phyloP scores from a whole-genome alignment of 2,329 filamentous ascomycete species.

The Botryotinia convoluta region DNA sequence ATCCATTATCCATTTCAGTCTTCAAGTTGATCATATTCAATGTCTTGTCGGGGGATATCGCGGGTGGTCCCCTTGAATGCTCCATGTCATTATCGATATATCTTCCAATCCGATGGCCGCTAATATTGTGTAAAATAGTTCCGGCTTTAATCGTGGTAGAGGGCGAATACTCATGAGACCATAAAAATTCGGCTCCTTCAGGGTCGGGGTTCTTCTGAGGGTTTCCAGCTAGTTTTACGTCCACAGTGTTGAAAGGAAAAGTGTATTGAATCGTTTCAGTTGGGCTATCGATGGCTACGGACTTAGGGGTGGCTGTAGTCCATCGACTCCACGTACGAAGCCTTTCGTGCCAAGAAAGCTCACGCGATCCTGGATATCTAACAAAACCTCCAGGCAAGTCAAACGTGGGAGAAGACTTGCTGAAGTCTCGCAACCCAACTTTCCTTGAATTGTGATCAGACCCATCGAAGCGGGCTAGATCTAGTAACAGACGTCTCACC shows the following conservation, averaged over 20 bases:
- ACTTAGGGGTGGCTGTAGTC: constrained; percentile 29
- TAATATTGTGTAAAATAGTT: constrained; percentile 12
- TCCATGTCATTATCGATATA: background rate
- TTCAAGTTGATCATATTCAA: constrained; percentile 1
- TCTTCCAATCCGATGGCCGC: background rate
- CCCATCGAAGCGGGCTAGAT: constrained; percentile 23
- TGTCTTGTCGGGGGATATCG: background rate
- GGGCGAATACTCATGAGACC: background rate
- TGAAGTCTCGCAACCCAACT: constrained; percentile 24
- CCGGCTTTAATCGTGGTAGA: constrained; percentile 7
- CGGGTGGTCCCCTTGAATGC: background rate
- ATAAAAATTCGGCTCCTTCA: background rate
- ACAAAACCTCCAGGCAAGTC: constrained; percentile 26
- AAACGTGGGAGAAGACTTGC: background rate
- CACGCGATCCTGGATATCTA: constrained; percentile 23
- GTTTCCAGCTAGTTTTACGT: background rate
- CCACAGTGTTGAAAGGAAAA: constrained; percentile 2
- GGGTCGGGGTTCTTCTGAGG: background rate
- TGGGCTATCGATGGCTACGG: background rate
- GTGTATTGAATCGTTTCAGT: background rate
- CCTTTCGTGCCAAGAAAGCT: constrained; percentile 35
- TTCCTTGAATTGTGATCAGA: constrained; percentile 21
- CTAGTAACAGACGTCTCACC: constrained; percentile 32
- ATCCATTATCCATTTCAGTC: background rate
- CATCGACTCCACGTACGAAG: constrained; percentile 36